Conservation (phyloP, 768 basidiomycete species). For the Russula olivacea region DNA sequence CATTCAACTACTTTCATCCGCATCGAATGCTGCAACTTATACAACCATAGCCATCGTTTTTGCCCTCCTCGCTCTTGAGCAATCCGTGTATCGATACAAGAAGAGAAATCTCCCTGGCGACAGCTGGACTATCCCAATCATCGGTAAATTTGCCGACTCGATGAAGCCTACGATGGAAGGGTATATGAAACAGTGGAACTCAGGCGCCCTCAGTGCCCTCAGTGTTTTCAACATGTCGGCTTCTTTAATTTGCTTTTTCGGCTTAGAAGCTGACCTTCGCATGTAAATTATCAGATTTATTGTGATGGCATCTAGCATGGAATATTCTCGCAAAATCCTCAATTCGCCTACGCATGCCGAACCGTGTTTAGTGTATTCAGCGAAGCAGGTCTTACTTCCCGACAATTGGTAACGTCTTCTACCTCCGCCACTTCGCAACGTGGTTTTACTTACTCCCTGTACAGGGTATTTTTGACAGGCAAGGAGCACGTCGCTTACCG, state of each 20-base stretch:
- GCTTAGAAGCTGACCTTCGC: constrained; percentile 14
- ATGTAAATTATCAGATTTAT: constrained; percentile 69
- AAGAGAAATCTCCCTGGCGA: constrained; percentile 84
- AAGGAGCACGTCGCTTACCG: constrained; percentile 93
- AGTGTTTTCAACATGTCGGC: constrained; percentile 95
- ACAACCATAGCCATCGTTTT: constrained; percentile 65
- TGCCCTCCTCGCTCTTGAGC: constrained; percentile 79
- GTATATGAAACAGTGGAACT: constrained; percentile 90
- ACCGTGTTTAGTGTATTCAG: constrained; percentile 90
- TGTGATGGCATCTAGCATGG: constrained; percentile 94
- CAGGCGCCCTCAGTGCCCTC: constrained; percentile 79
- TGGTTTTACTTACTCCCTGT: not conserved
- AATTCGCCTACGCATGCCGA: constrained; percentile 91
- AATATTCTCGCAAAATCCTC: constrained; percentile 89
- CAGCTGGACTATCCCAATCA: constrained; percentile 93
- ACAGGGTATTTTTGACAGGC: constrained; percentile 95
- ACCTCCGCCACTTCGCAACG: not conserved
- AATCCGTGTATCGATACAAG: constrained; percentile 82
- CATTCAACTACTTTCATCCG: constrained; percentile 40
- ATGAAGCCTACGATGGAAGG: constrained; percentile 86
- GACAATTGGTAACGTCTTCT: constrained; percentile 69
- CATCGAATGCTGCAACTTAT: constrained; percentile 36
- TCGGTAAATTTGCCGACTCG: constrained; percentile 93
- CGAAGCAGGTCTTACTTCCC: constrained; percentile 74
- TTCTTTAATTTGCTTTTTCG: not conserved